Percentiles rank a stretch among this genome's conserved stretches.
These are phyloP conservation scores for Picochlorum sp. DNA, from an alignment of 139 green algal species.

Conservation along the genomic window DNA sequence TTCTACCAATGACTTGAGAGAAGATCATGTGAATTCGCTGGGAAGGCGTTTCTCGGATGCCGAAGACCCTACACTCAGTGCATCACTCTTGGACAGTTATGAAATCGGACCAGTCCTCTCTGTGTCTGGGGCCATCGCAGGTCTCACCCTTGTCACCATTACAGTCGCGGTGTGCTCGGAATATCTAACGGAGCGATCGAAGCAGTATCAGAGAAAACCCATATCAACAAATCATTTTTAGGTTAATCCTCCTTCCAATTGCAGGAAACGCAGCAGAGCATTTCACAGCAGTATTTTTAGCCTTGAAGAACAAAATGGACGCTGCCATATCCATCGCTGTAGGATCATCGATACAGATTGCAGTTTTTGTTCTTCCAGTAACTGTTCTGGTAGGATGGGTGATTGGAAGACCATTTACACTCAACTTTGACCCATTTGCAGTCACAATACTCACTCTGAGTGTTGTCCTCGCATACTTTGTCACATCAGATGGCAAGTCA, in stretches of 20 bases:
- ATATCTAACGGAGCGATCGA: slow-evolving; percentile 69
- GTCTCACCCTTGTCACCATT: slow-evolving; percentile 55
- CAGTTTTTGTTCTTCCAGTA: slow-evolving; percentile 76
- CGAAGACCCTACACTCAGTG: neutral
- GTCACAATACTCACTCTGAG: slow-evolving; percentile 32
- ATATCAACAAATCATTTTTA: slow-evolving; percentile 67
- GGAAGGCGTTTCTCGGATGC: neutral
- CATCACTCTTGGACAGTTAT: neutral
- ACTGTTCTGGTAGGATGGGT: slow-evolving; percentile 68
- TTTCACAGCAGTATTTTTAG: slow-evolving; percentile 84
- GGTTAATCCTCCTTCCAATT: slow-evolving; percentile 78
- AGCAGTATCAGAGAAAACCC: slow-evolving; percentile 47
- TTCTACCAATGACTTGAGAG: neutral
- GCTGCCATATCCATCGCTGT: slow-evolving; percentile 75
- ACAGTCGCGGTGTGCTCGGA: slow-evolving; percentile 63
- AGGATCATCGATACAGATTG: slow-evolving; percentile 76
- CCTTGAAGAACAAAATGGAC: slow-evolving; percentile 88
- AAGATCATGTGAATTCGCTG: neutral
- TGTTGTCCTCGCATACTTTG: slow-evolving; percentile 74
- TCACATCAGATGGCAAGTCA: slow-evolving; percentile 52
- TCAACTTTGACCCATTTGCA: slow-evolving; percentile 57
- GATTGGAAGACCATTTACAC: slow-evolving; percentile 52
- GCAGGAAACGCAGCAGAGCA: slow-evolving; percentile 86
- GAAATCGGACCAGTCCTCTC: slow-evolving; percentile 54
- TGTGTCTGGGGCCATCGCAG: slow-evolving; percentile 36